These are phyloP conservation scores for Talaromyces sp. DNA, from an alignment of 2,329 filamentous ascomycete species.

Conservation along the genomic window DNA sequence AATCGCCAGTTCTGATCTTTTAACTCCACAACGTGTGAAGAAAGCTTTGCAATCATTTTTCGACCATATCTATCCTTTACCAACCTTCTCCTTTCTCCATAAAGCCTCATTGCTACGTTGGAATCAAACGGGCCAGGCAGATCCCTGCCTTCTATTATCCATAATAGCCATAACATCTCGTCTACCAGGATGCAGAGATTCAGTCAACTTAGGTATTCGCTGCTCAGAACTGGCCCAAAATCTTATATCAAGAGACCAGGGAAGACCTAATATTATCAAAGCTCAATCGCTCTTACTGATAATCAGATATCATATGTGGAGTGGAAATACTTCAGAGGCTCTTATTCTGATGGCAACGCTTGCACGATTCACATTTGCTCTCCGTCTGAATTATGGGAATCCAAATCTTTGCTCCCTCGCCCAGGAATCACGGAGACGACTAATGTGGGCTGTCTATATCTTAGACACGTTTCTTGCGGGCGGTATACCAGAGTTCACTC, in stretches of 20 bases:
- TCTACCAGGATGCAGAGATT: not conserved
- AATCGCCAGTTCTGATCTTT: not conserved
- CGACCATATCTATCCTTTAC: not conserved
- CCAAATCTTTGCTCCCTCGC: slow-evolving; percentile 45
- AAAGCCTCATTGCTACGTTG: slow-evolving; percentile 3
- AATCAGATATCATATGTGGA: not conserved
- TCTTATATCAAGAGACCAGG: not conserved
- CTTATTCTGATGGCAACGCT: not conserved
- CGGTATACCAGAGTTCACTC: slow-evolving; percentile 51
- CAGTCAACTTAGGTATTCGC: not conserved
- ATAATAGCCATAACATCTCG: not conserved
- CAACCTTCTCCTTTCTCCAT: not conserved
- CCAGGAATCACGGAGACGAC: slow-evolving; percentile 48
- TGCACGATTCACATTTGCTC: slow-evolving; percentile 51
- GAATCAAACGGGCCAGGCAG: not conserved
- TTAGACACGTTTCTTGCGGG: slow-evolving; percentile 54
- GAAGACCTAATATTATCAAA: not conserved
- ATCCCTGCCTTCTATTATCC: not conserved
- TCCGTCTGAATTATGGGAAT: slow-evolving; percentile 55
- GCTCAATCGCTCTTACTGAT: not conserved
- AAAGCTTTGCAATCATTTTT: not conserved
- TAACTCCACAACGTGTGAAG: not conserved
- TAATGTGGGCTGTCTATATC: slow-evolving; percentile 56
- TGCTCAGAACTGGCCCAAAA: not conserved
- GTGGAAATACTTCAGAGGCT: not conserved